Evolutionary conservation across 345 rosid species (phyloP).

Genomic region (Rhodamnia argentea): DNA sequence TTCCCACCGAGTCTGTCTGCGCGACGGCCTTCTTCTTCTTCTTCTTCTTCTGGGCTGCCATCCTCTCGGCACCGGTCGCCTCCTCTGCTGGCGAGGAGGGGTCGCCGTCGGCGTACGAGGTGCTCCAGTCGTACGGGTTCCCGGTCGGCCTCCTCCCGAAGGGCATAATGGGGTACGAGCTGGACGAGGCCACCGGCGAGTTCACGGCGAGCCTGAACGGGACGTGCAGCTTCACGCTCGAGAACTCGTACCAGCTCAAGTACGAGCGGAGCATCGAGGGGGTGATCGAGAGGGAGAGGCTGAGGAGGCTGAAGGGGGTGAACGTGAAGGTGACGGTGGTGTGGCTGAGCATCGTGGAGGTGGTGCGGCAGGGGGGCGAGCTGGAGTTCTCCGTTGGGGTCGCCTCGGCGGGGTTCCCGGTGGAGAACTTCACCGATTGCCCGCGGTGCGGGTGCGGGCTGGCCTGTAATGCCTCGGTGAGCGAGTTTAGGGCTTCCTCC

Average conservation of each 20-base stretch:
- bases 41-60: neutral
- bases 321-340: constrained; percentile 41
- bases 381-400: constrained; percentile 58
- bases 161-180: constrained; percentile 43
- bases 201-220: constrained; percentile 30
- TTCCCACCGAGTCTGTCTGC: neutral
- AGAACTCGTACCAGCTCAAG: constrained; percentile 36
- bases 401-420: constrained; percentile 41
- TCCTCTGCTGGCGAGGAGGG: neutral
- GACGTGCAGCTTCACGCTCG: constrained; percentile 36
- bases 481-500: neutral
- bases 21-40: neutral
- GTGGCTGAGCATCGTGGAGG: constrained; percentile 48
- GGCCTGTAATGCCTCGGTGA: constrained; percentile 11
- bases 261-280: constrained; percentile 46
- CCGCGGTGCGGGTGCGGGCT: constrained; percentile 47
- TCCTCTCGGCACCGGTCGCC: neutral
- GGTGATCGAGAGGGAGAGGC: constrained; percentile 24
- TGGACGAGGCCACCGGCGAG: constrained; percentile 41
- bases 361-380: constrained; percentile 25
- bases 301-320: constrained; percentile 35
- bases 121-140: constrained; percentile 33
- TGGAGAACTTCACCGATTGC: constrained; percentile 24
- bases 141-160: constrained; percentile 59
- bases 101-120: constrained; percentile 41